These are phyloP conservation scores for Neoarthrinium moseri DNA, from an alignment of 2,329 filamentous ascomycete species.

Conservation along the genomic window DNA sequence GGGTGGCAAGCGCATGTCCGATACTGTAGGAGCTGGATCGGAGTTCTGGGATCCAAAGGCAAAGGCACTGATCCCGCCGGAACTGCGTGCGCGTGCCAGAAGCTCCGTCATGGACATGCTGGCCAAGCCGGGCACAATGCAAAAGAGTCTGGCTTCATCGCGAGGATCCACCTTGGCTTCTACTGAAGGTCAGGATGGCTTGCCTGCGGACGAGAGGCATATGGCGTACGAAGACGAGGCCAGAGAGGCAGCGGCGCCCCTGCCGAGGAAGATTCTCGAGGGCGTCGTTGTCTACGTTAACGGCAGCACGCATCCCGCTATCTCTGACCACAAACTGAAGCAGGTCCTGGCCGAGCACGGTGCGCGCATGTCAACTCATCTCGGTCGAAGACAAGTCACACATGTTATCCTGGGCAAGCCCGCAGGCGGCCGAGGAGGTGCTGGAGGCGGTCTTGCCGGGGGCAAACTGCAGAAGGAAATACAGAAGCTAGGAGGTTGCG, in stretches of 20 bases:
- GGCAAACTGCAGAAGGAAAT: constrained; percentile 84
- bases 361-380: constrained; percentile 65
- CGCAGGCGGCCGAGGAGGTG: constrained; percentile 45
- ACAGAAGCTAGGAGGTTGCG: constrained; percentile 61
- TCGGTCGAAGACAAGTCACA: constrained; percentile 74
- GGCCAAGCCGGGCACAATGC: constrained; percentile 43
- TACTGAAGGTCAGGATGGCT: constrained; percentile 8
- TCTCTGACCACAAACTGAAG: constrained; percentile 87
- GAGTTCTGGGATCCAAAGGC: constrained; percentile 49
- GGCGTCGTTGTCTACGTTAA: constrained; percentile 81
- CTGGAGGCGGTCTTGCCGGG: constrained; percentile 73
- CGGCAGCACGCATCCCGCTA: constrained; percentile 75
- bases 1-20: constrained; percentile 59
- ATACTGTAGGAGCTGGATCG: constrained; percentile 65
- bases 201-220: constrained; percentile 23
- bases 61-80: constrained; percentile 42
- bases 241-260: constrained; percentile 45
- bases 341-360: constrained; percentile 74
- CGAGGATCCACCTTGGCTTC: constrained; percentile 1
- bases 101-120: constrained; percentile 56
- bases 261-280: constrained; percentile 57
- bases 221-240: constrained; percentile 31
- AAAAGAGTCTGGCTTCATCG: constrained; percentile 16
- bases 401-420: constrained; percentile 78
- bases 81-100: constrained; percentile 35